Evolutionary conservation across 2,329 filamentous ascomycete genomes (phyloP).

Genomic region (Xylariaceae sp.): DNA sequence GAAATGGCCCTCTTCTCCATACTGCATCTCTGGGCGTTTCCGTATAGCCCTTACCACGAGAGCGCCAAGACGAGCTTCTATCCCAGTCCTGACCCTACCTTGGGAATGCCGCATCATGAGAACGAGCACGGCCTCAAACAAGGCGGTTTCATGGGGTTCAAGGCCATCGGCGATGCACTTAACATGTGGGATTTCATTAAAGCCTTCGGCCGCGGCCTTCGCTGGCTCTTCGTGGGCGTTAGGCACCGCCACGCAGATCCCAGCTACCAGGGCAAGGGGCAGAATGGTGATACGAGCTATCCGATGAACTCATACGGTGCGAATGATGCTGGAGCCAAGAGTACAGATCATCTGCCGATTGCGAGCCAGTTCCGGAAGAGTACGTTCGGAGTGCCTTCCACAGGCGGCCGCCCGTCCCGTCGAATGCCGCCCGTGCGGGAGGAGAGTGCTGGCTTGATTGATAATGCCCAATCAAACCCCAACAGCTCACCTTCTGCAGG

Average conservation of each 20-base stretch:
- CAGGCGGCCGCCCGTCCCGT: constrained; percentile 8
- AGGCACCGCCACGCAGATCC: constrained; percentile 49
- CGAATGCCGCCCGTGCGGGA: constrained; percentile 19
- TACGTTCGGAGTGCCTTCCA: constrained; percentile 20
- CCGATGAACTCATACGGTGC: constrained; percentile 24
- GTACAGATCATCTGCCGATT: constrained; percentile 32
- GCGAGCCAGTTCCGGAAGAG: constrained; percentile 31
- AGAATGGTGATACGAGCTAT: constrained; percentile 31
- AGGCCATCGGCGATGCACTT: constrained; percentile 62
- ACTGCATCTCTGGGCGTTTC: constrained; percentile 76
- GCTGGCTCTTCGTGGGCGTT: constrained; percentile 73
- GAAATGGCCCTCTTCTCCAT: constrained; percentile 79
- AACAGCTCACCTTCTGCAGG: too few species aligned
- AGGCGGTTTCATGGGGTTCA: constrained; percentile 57
- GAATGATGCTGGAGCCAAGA: constrained; percentile 20
- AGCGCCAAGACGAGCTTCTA: constrained; percentile 39
- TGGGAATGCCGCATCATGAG: constrained; percentile 32
- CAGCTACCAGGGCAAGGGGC: constrained; percentile 39
- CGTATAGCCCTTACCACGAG: constrained; percentile 61
- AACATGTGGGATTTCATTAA: constrained; percentile 81
- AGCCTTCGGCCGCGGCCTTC: constrained; percentile 66
- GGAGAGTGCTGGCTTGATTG: constrained; percentile 38
- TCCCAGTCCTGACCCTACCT: constrained; percentile 33
- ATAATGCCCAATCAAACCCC: constrained; percentile 29
- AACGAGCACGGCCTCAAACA: constrained; percentile 43